Conservation (phyloP, 805 yeast genomes). For the Komagataella pseudopastoris region DNA sequence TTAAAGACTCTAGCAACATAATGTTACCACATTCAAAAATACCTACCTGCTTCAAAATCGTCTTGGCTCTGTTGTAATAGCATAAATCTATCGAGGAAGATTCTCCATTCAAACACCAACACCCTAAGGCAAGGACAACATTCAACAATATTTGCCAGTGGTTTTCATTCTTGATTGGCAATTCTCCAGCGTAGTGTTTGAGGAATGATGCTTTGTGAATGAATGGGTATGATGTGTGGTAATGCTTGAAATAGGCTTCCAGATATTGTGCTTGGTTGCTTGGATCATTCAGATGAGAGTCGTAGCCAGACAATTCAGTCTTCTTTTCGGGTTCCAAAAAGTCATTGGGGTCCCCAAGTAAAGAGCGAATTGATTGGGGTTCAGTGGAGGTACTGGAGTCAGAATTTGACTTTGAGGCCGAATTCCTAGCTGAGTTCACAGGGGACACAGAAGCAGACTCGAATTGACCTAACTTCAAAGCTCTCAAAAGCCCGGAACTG, state of each 20-base stretch:
- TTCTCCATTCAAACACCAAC: slow-evolving; percentile 53
- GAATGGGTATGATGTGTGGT: slow-evolving; percentile 51
- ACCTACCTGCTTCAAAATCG: slow-evolving; percentile 22
- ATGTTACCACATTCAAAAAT: slow-evolving; percentile 50
- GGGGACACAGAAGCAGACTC: not conserved
- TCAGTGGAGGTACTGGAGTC: not conserved
- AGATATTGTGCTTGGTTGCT: slow-evolving; percentile 7
- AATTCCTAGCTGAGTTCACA: not conserved
- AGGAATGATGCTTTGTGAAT: slow-evolving; percentile 40
- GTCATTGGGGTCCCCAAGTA: not conserved
- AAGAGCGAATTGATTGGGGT: not conserved
- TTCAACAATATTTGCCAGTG: slow-evolving; percentile 42
- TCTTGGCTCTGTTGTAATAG: slow-evolving; percentile 41
- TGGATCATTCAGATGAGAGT: not conserved
- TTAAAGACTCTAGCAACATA: slow-evolving; percentile 36
- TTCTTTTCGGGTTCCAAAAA: not conserved
- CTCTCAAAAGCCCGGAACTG: slow-evolving; percentile 38
- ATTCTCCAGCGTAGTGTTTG: slow-evolving; percentile 27
- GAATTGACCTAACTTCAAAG: slow-evolving; percentile 11
- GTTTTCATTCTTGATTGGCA: slow-evolving; percentile 26
- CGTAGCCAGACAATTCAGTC: not conserved
- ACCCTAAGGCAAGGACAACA: slow-evolving; percentile 51
- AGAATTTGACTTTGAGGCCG: not conserved
- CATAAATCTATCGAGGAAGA: slow-evolving; percentile 31
- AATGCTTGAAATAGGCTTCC: slow-evolving; percentile 40